Base-by-base conservation (phyloP, 2,329 filamentous ascomycete genomes). In the Coniochaeta prunicola region DNA sequence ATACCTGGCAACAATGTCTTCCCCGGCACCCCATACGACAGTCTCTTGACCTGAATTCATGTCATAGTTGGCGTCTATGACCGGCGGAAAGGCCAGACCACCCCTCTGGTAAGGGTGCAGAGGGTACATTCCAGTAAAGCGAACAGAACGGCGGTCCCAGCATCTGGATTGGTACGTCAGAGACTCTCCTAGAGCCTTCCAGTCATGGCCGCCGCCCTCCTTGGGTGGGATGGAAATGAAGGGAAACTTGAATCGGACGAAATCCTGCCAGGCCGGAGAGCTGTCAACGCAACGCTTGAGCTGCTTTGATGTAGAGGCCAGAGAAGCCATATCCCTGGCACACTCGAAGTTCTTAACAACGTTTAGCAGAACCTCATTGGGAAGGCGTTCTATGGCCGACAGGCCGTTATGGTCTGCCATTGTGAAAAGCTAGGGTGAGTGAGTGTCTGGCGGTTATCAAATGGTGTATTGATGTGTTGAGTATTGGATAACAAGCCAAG, bases 91-190 rank as follows among this genome's bases (percentile, higher is more conserved):
- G 0, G 69, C 67, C 3, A 76, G 69, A 1, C 70, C 71, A 64
- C 76, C 74, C 5, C 62, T 63, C 1, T 63, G 64, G 2, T n/a
- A n/a, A n/a, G 62, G 64, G 0, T 60, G 58, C 66, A 65, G 50
- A 19, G 64, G 67, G 7, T 68, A 63, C 38, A 68, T 45, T 59
- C 68, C 66, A 55, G 71, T 70, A 59, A 82, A 74, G 17, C 72
- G 70, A 21, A 78, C 63, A 0, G 74, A 69, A 1, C 79, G 74
- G 57, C 73, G 75, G 55, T 83, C 80, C 81, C 81, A 84, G 63
- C 77, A 80, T 6, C 80, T 74, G 30, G 78, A 76, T 58, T 82
- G 76, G 62, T 77, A 78, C 0, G 81, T 82, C 48, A 82, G 66
- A 0, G 72, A 74, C 28, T 77, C 70, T 7, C 80, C 80, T 28